Evolutionary conservation across 176 grass and related monocot species (phyloP).

Genomic region (Alloteropsis semialata): DNA sequence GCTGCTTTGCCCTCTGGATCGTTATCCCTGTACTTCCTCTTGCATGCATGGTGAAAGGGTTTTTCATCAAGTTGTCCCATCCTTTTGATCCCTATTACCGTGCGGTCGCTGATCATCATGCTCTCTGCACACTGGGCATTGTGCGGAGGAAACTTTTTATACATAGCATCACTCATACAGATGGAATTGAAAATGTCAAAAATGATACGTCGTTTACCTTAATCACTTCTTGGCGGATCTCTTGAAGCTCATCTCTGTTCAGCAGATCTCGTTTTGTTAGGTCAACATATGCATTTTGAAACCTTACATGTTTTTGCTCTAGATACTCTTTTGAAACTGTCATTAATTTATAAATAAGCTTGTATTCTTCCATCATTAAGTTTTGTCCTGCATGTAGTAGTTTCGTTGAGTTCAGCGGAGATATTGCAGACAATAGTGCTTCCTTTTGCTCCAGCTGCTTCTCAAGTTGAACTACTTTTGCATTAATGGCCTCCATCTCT

Average conservation of each 20-base stretch:
- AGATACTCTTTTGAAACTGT: not conserved
- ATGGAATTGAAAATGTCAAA: not conserved
- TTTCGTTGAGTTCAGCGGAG: constrained; percentile 16
- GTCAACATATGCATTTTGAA: not conserved
- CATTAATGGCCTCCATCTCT: constrained; percentile 23
- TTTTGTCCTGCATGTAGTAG: constrained; percentile 21
- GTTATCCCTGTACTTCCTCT: constrained; percentile 17
- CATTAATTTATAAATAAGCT: not conserved
- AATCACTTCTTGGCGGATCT: constrained; percentile 25
- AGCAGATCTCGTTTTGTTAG: not conserved
- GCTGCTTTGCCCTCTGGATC: constrained; percentile 41
- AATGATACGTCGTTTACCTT: not conserved
- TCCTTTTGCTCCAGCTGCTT: constrained; percentile 25
- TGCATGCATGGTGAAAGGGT: constrained; percentile 34
- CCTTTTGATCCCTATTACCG: constrained; percentile 28
- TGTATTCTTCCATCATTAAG: not conserved
- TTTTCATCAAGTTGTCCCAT: constrained; percentile 38
- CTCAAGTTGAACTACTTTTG: constrained; percentile 15
- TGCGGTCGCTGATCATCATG: not conserved
- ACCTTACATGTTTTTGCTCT: not conserved
- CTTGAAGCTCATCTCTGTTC: constrained; percentile 15
- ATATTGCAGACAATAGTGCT: not conserved
- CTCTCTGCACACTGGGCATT: constrained; percentile 18
- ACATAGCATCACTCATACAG: not conserved
- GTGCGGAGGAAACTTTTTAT: not conserved